Evolutionary conservation across 2,329 filamentous ascomycete genomes (phyloP), one percentile per base, ranked within the genome.

Genomic region (Cadophora sp.): DNA sequence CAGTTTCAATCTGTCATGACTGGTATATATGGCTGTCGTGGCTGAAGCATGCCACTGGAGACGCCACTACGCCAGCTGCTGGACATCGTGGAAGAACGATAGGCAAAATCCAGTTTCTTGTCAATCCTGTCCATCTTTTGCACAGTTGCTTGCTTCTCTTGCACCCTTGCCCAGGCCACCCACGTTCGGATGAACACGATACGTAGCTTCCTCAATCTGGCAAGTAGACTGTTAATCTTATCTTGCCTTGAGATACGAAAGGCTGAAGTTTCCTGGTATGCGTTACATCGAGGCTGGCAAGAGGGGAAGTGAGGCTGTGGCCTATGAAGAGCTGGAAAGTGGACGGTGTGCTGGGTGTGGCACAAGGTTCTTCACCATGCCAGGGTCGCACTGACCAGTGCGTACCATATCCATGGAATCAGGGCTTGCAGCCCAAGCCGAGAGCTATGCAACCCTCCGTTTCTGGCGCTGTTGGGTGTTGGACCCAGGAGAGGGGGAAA

Each of bases 341-440:
- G 22, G 48, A 51, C 22, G 11, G 27, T 33, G 55, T 65, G 63
- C 11, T 14, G 55, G 4, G 27, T 43, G 55, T 59, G 56, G 18
- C 13, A 65, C 43, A 47, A 48, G 45, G 24, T 58, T 41, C 33
- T 30, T 41, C 39, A 27, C 41, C 50, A 36, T 45, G 59, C 66
- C 30, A 62, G 62, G 59, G 58, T 65, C 50, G 62, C 59, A 68
- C 62, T 53, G 47, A 65, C 55, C 65, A 63, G 50, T 24, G 43
- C 43, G 59, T 64, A 56, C 65, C 61, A 51, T 58, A 33, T 64
- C 65, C 48, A 53, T 63, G 65, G 61, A 56, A 56, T 43, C 45
- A 51, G 33, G 56, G 39, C 63, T 47, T 58, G 63, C 48, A 59
- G 56, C 20, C 24, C 30, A 22, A 39, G 43, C 41, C 58, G 22